Base-by-base conservation (phyloP, 495 filamentous ascomycete species). In the Filosporella fistucella region DNA sequence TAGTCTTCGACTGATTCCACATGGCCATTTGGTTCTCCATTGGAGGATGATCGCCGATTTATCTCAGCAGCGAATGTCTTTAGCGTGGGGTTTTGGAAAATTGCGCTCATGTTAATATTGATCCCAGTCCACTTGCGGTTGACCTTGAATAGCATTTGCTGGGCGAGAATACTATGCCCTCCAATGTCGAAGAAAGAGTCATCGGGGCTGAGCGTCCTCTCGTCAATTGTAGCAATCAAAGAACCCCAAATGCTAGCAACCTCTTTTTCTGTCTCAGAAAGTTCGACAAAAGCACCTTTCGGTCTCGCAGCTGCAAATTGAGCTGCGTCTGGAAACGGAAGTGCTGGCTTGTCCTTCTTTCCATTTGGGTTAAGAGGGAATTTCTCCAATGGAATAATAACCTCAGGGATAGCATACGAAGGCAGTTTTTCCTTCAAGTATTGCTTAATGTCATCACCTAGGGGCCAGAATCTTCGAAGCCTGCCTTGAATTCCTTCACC, bases 351-450 rank as follows among this genome's bases (percentile, higher is more conserved):
- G 61, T 98, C 93, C 36, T 95, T 81, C 69, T 96, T 97, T 50
- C 90, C 91, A 55, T 96, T 96, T 12, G 91, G 91, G 66, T 95
- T 96, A 22, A 97, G 70, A 0, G 91, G 91, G 43, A 96, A 76
- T 32, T 83, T 82, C 41, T 76, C 75, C 18, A 98, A 78, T 2
- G 87, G 80, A 23, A 98, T 86, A 50, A 90, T 77, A 26, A 91
- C 74, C 48, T 65, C 65, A 1, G 93, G 93, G 0, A 97, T 84
- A 0, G 91, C 86, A 57, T 97, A 91, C 2, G 69, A 58, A 8
- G 93, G 85, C 8, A 97, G 69, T 45, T 89, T 86, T 45, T 71
- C 79, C 55, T 83, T 84, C 33, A 97, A 67, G 50, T 86, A 77
- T 23, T 88, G 76, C 50, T 84, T 76, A n/a, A 85, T 75, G 61